Percentiles rank a stretch among this genome's conserved stretches.
Evolutionary conservation across 139 green algal species (phyloP).

Genomic region (Tetradesmus lagerheimii): DNA sequence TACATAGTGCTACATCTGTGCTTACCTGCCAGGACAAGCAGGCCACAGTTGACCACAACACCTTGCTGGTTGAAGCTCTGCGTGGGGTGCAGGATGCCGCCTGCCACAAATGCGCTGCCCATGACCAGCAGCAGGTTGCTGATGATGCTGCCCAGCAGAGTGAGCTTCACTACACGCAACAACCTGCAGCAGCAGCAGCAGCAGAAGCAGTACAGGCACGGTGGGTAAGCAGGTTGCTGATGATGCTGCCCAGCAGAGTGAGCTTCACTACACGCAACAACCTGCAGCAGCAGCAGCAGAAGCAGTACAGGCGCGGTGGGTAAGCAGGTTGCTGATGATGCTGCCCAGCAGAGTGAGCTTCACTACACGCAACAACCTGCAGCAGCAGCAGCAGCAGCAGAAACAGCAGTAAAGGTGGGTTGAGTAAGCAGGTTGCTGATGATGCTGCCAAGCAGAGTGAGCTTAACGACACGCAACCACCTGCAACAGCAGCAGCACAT

Average conservation of each 20-base stretch:
- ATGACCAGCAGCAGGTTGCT: constrained; percentile 90
- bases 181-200: constrained; percentile 40
- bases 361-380: constrained; percentile 74
- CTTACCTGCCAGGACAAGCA: constrained; percentile 67
- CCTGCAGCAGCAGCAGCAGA: constrained; percentile 19
- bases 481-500: constrained; percentile 16
- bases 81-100: constrained; percentile 67
- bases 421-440: not conserved
- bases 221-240: not conserved
- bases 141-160: constrained; percentile 81
- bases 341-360: constrained; percentile 84
- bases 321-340: not conserved
- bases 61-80: constrained; percentile 74
- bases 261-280: constrained; percentile 85
- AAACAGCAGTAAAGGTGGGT: constrained; percentile 54
- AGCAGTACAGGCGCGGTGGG: constrained; percentile 49
- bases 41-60: constrained; percentile 68
- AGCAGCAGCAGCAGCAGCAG: constrained; percentile 23
- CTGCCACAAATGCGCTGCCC: constrained; percentile 84
- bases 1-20: not conserved
- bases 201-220: constrained; percentile 54
- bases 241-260: constrained; percentile 70
- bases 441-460: constrained; percentile 76
- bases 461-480: constrained; percentile 82
- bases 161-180: constrained; percentile 86